Base-by-base conservation (phyloP, 495 filamentous ascomycete species). In the Neurospora sp. region DNA sequence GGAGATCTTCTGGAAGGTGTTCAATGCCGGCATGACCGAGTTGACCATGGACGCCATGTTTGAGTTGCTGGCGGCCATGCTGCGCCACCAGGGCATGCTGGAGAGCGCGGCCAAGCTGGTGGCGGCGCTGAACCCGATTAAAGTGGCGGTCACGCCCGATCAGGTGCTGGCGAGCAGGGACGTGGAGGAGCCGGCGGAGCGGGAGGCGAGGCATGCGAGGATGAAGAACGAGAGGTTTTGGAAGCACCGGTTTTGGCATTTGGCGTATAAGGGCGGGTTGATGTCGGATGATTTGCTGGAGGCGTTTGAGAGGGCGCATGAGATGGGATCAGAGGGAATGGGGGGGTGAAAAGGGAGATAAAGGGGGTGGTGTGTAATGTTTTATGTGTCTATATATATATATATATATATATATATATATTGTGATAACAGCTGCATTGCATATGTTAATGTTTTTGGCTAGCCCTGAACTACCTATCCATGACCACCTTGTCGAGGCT, bases 31-130 rank as follows among this genome's bases (percentile, higher is more conserved):
- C 76, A 65, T 65, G 10, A 80, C 77, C 16, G 70, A 75, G 40
- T 61, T 87, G 78, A 65, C 81, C 76, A 70, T 92, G 76, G 79
- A 69, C 40, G 71, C 86, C 17, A 80, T 90, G 72, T 72, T 75
- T 20, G 79, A 79, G 40, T 78, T 89, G 40, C 75, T 91, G 48
- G 48, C 70, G 35, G 82, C 85, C 12, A 76, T 93, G 74, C 75
- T 83, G 17, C 53, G 53, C 53, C 73, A 75, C 2, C 76, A 81
- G 9, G 84, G 86, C 27, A 83, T 80, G 78, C 31, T 68, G 14
- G 53, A 72, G 3, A 77, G 75, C 72, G 84, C 77, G 40, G 80
- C 45, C 74, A 74, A 48, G n/a, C 27, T 83, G 68, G 83, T 81
- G 31, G 82, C 68, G 8, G 68, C 53, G 39, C 76, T 75, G 61